A percentile compares a stretch with the other conserved stretches of the same genome.
These are phyloP conservation scores for Gossypium davidsonii DNA, from an alignment of 441 rosid genomes.

Conservation along the genomic window DNA sequence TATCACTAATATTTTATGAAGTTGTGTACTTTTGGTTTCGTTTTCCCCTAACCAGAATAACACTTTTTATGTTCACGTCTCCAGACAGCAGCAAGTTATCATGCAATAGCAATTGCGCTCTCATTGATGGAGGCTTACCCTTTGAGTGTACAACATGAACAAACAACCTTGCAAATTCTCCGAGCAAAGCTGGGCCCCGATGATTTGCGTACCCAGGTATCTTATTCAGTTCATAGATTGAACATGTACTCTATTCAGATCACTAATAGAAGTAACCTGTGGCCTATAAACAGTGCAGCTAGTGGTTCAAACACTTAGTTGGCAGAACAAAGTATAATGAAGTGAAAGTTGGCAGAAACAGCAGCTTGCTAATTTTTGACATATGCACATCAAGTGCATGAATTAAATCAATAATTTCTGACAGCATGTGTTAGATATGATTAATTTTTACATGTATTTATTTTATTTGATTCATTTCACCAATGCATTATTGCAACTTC, in stretches of 20 bases:
- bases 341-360: background rate
- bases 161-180: slow-evolving; percentile 63
- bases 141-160: slow-evolving; percentile 66
- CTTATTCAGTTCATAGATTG: background rate
- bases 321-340: background rate
- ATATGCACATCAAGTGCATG: background rate
- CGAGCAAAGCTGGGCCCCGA: slow-evolving; percentile 69
- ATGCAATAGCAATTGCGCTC: slow-evolving; percentile 75
- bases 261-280: background rate
- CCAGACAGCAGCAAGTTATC: slow-evolving; percentile 80
- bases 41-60: slow-evolving; percentile 8
- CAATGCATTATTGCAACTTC: slow-evolving; percentile 3
- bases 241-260: background rate
- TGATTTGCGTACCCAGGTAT: slow-evolving; percentile 76
- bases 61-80: slow-evolving; percentile 23
- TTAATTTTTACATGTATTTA: background rate
- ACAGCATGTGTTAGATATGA: background rate
- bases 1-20: background rate
- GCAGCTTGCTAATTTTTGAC: background rate
- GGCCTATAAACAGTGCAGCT: background rate
- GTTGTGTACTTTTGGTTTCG: slow-evolving; percentile 3
- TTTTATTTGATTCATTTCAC: background rate
- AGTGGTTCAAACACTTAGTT: slow-evolving; percentile 4
- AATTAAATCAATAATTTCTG: background rate
- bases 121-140: slow-evolving; percentile 73